These are phyloP conservation scores for Raddia guianensis DNA, from an alignment of 176 grass and related monocot species.

Conservation along the genomic window DNA sequence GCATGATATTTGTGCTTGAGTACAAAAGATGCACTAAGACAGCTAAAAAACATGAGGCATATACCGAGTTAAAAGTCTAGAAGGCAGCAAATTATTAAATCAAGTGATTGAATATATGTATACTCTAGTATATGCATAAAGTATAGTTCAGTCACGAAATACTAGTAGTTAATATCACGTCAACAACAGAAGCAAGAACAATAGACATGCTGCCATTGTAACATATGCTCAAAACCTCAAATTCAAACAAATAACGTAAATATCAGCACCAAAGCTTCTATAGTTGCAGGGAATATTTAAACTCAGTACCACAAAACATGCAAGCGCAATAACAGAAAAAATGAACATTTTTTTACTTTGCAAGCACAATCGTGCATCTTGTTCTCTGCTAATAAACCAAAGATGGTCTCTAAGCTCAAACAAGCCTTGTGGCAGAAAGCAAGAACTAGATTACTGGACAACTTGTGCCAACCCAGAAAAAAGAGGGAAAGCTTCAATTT, in stretches of 20 bases:
- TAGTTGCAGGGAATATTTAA: background rate
- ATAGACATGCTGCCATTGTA: background rate
- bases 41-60: background rate
- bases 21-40: slow-evolving; percentile 2
- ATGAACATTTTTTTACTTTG: background rate
- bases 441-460: background rate
- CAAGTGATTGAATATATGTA: background rate
- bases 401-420: background rate
- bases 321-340: slow-evolving; percentile 5
- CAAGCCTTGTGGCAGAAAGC: background rate
- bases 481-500: background rate
- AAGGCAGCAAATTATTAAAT: background rate
- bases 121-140: slow-evolving; percentile 3
- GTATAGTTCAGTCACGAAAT: background rate
- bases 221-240: background rate
- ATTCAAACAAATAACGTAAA: background rate
- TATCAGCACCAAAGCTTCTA: slow-evolving; percentile 1
- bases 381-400: background rate
- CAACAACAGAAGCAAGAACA: background rate
- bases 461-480: background rate
- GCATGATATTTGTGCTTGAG: background rate
- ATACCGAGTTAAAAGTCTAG: background rate
- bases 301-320: background rate
- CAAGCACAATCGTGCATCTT: background rate
- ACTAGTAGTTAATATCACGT: background rate